Evolutionary conservation across 2,329 filamentous ascomycete species (phyloP).

Genomic region (Hymenoscyphus albidus): DNA sequence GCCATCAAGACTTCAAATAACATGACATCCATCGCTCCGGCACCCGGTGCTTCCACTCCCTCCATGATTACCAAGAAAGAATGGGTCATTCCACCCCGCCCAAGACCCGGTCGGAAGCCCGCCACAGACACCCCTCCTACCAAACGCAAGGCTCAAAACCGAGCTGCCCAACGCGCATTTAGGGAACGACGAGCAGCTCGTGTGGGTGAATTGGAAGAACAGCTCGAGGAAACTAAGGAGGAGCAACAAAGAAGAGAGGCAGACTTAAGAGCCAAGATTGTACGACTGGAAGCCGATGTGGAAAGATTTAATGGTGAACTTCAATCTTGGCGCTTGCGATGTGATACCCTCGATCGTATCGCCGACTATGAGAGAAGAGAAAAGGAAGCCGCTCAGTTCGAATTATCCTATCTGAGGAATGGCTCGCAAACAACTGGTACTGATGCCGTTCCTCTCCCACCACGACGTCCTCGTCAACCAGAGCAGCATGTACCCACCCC

Average conservation of each 20-base stretch:
- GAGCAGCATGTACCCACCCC: conserved; percentile 23
- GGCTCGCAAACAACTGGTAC: conserved; percentile 32
- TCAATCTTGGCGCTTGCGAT: conserved; percentile 35
- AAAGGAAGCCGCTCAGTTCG: conserved; percentile 42
- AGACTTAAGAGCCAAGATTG: conserved; percentile 52
- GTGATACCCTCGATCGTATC: conserved; percentile 35
- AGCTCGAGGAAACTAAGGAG: conserved; percentile 58
- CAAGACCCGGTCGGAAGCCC: conserved; percentile 89
- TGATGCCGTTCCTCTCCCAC: conserved; percentile 41
- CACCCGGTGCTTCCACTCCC: conserved; percentile 37
- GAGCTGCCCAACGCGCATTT: conserved; percentile 86
- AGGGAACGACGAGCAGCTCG: conserved; percentile 81
- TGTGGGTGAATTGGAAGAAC: conserved; percentile 70
- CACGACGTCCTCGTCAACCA: conserved; percentile 29
- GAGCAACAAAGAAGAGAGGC: conserved; percentile 54
- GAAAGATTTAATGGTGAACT: conserved; percentile 52
- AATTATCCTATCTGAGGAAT: conserved; percentile 37
- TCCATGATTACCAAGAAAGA: conserved; percentile 70
- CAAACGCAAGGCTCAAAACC: conserved; percentile 91
- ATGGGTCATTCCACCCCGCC: conserved; percentile 80
- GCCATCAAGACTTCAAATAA: conserved; percentile 34
- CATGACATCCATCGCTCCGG: conserved; percentile 25
- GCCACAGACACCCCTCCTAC: conserved; percentile 89
- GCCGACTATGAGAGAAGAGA: conserved; percentile 37
- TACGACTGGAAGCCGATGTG: conserved; percentile 59